Evolutionary conservation across 257 asterid species (phyloP), one percentile per base, ranked within the genome.

Genomic region (Rhazya stricta): DNA sequence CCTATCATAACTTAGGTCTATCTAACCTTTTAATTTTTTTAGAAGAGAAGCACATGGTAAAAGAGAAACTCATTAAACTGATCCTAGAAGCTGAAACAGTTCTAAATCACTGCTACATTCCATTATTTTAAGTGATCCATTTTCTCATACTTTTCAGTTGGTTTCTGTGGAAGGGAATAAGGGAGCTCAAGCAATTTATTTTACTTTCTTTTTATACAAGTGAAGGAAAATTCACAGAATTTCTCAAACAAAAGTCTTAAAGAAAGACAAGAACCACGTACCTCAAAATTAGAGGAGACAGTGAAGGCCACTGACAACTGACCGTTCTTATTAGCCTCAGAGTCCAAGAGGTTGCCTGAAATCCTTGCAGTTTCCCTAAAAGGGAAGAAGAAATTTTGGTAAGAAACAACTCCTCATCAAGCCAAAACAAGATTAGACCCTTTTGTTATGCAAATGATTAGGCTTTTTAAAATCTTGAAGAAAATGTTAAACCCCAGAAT

Each of bases 231-330:
- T 65, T 36, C 34, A 57, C 69, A 36, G 12, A 36, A 2, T 34
- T 37, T 21, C 16, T 29, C 2, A 15, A 23, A 34, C 42, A 65
- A 63, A 32, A 34, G 1, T 63, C 58, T 63, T 65, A 36, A 36
- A 36, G 18, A 37, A 65, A 67, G 37, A 8, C 54, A 63, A 30
- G 57, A 46, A 30, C 13, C 61, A 54, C n/a, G 30, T 89, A 94
- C 99, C 97, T 94, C 98, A 86, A 94, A 92, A 83, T 92, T 94
- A 34, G 99, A 94, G 84, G 98, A 94, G 77, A 94, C 96, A 46
- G 85, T 83, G 86, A 94, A 89, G 77, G 91, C 78, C 73, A 91
- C 71, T 39, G 94, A 77, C 37, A 84, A 30, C 34, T 72, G 82
- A 86, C 79, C 84, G 81, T 77, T 81, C 87, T 84, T 94, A 71